Base-by-base conservation (phyloP, 345 rosid genomes). In the Pistacia atlantica region DNA sequence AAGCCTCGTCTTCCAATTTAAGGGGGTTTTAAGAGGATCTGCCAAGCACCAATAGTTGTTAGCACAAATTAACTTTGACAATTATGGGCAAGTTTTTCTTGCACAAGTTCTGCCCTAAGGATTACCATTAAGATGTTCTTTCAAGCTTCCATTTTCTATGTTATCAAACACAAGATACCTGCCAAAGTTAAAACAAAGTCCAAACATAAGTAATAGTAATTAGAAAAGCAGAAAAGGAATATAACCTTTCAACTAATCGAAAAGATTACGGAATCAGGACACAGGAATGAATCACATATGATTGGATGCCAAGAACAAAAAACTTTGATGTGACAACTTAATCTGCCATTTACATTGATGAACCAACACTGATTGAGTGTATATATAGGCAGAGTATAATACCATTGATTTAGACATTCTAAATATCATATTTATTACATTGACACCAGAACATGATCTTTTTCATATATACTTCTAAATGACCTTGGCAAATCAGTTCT, bases 11-110 rank as follows among this genome's bases (percentile, higher is more conserved):
- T 83, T 89, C 99, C 99, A 96, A 79, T 92, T 86, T 86, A 96
- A 82, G 60, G 98, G 98, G 77, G 97, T 96, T 84, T 78, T 93
- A 4, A 93, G 89, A 73, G 98, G 99, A 91, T 96, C 99, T 96
- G 89, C 63, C 55, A 85, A 77, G 76, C 77, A 72, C 68, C 31
- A 78, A 74, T 17, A 12, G 25, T 8, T 75, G 45, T 37, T 22
- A 1, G 75, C 45, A 38, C 68, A 42, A 54, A 73, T 4, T 37
- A 77, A 74, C 45, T 4, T 45, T 66, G 33, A 74, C 48, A 75
- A 78, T 61, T 17, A 13, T 16, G 7, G 11, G 62, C 13, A 63
- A n/a, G 48, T 65, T 71, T 8, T 77, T 57, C 68, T 71, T 1
- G 2, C 14, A 73, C 11, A 63, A 22, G 61, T 65, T 77, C 6